These are phyloP conservation scores for Volvox reticuliferus DNA, from an alignment of 139 green algal species.

Conservation along the genomic window DNA sequence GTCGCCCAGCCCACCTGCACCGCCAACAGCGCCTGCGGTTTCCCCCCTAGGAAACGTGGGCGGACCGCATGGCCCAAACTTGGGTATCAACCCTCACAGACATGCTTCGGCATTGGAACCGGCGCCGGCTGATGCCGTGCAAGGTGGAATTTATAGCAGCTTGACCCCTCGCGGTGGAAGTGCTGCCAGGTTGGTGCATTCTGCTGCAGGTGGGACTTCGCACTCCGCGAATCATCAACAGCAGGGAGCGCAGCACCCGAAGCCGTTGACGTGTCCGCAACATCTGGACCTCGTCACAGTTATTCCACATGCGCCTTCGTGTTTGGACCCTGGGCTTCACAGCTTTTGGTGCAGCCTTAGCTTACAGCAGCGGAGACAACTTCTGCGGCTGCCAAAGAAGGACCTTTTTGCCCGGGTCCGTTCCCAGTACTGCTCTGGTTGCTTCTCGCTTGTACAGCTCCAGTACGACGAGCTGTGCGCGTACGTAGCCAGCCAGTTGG, in stretches of 20 bases:
- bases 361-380: conserved; percentile 41
- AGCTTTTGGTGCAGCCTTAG: conserved; percentile 38
- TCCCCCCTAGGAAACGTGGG: conserved; percentile 21
- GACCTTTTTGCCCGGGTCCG: conserved; percentile 35
- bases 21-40: not conserved
- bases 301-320: conserved; percentile 13
- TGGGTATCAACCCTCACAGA: conserved; percentile 26
- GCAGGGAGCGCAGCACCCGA: not conserved
- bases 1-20: not conserved
- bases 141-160: not conserved
- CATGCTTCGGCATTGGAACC: not conserved
- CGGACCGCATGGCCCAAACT: conserved; percentile 37
- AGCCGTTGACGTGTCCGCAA: not conserved
- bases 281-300: conserved; percentile 18
- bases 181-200: not conserved
- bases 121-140: not conserved
- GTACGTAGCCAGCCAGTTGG: conserved; percentile 18
- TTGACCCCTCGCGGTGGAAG: not conserved
- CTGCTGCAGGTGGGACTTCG: not conserved
- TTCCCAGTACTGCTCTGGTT: conserved; percentile 38
- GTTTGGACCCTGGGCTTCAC: conserved; percentile 35
- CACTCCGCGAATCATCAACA: not conserved
- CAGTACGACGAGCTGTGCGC: conserved; percentile 43
- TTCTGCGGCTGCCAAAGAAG: conserved; percentile 41
- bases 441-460: conserved; percentile 40